phyloP scores from a whole-genome alignment of 2,329 filamentous ascomycete species.

The Trichoderma afroharzianum region DNA sequence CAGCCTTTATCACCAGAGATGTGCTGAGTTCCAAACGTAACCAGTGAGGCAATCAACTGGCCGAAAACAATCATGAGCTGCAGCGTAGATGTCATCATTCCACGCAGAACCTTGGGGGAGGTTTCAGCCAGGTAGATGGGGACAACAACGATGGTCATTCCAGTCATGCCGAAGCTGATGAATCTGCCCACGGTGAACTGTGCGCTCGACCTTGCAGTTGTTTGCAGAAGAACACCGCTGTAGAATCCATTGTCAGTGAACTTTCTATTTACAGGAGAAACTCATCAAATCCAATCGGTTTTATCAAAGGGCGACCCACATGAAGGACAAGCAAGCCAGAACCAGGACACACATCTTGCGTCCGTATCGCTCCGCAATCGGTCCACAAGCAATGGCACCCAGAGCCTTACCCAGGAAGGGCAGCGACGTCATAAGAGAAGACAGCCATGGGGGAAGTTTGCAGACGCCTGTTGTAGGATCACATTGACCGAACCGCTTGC shows the following conservation, averaged over 20 bases:
- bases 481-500: constrained; percentile 25
- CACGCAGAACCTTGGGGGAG: constrained; percentile 26
- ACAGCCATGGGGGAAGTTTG: constrained; percentile 23
- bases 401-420: constrained; percentile 27
- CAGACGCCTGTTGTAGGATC: constrained; percentile 17
- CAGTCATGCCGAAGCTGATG: constrained; percentile 31
- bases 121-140: constrained; percentile 31
- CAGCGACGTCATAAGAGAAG: constrained; percentile 27
- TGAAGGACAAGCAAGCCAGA: constrained; percentile 13
- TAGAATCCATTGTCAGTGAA: constrained; percentile 1
- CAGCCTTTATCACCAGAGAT: constrained; percentile 30
- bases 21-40: constrained; percentile 27
- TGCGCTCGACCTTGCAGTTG: constrained; percentile 26
- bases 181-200: constrained; percentile 32
- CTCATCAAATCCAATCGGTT: not conserved
- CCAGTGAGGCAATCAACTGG: constrained; percentile 25
- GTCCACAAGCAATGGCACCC: constrained; percentile 12
- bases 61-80: constrained; percentile 30
- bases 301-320: constrained; percentile 7
- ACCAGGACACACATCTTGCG: constrained; percentile 17
- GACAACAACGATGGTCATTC: constrained; percentile 31
- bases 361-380: constrained; percentile 16
- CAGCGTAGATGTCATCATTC: constrained; percentile 28
- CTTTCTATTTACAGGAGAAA: not conserved
- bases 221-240: constrained; percentile 30